A percentile compares a stretch with the other conserved stretches of the same genome.
phyloP scores from a whole-genome alignment of 768 basidiomycete species.

The Tulasnella sp. region DNA sequence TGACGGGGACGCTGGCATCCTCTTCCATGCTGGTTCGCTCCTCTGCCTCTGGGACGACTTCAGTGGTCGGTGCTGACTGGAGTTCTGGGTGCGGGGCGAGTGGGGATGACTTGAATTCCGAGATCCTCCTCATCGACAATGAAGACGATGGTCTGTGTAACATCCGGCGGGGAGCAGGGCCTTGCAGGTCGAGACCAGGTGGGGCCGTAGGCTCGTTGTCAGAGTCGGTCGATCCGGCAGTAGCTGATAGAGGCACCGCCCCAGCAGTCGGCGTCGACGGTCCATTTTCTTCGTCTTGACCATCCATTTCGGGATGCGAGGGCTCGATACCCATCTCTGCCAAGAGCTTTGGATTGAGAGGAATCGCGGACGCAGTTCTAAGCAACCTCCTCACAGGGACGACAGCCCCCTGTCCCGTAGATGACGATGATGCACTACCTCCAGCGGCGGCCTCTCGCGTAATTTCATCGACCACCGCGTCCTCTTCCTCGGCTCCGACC shows the following conservation, averaged over 20 bases:
- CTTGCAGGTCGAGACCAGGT: neutral
- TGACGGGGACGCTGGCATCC: neutral
- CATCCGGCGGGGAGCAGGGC: neutral
- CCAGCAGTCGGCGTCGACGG: neutral
- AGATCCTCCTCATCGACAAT: neutral
- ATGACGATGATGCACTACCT: neutral
- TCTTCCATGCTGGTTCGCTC: neutral
- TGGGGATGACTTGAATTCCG: slow-evolving; percentile 6
- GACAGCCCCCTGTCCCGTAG: neutral
- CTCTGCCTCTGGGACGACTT: neutral
- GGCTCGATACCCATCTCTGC: neutral
- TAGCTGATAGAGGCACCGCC: neutral
- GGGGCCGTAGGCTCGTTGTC: neutral
- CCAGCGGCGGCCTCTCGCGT: neutral
- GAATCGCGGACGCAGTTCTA: slow-evolving; percentile 7
- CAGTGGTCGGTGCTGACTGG: neutral
- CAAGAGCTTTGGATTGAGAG: neutral
- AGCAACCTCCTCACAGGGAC: neutral
- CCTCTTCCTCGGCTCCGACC: neutral
- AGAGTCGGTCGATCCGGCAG: neutral
- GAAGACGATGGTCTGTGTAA: slow-evolving; percentile 12
- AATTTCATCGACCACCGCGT: neutral
- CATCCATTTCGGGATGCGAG: neutral
- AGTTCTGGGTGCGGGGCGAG: neutral
- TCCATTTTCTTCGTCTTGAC: neutral